Evolutionary conservation across 192 early-diverging fungal genomes (phyloP).

Genomic region (Podochytrium sp.): DNA sequence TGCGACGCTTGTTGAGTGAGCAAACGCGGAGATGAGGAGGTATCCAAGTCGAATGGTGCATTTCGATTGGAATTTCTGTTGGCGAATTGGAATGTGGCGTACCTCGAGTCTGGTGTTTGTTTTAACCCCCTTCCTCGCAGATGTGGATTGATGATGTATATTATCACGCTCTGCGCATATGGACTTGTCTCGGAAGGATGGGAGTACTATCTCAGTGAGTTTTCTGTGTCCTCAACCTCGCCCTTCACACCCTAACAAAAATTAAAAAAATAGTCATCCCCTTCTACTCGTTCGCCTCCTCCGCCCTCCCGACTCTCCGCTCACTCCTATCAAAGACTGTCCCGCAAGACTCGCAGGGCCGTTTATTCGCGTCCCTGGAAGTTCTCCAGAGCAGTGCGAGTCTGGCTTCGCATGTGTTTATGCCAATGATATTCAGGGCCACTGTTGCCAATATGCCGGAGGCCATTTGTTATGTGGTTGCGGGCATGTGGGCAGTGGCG

Average conservation of each 20-base stretch:
- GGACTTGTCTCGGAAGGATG: conserved; percentile 33
- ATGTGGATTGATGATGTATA: conserved; percentile 31
- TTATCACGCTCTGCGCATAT: conserved; percentile 17
- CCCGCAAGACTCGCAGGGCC: conserved; percentile 40
- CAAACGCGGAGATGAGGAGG: too few species aligned
- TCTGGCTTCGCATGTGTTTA: conserved; percentile 4
- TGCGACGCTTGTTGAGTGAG: too few species aligned
- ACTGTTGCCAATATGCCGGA: conserved; percentile 7
- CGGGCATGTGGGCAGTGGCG: conserved; percentile 26
- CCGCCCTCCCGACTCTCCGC: conserved; percentile 41
- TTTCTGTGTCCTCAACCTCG: neutral
- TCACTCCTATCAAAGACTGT: conserved; percentile 43
- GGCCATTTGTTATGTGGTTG: conserved; percentile 24
- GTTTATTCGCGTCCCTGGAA: conserved; percentile 24
- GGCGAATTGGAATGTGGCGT: too few species aligned
- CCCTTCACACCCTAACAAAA: neutral
- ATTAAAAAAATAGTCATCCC: conserved; percentile 31
- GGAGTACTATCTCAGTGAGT: conserved; percentile 36
- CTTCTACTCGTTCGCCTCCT: conserved; percentile 40
- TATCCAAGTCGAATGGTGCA: too few species aligned
- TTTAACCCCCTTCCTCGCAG: too few species aligned
- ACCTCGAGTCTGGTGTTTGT: too few species aligned
- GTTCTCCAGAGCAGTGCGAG: conserved; percentile 14
- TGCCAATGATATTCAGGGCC: conserved; percentile 15
- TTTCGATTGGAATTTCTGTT: too few species aligned